Evolutionary conservation across 208 protist genomes (phyloP), one percentile per base, ranked within the genome.

Genomic region (Phytomonas sp.): DNA sequence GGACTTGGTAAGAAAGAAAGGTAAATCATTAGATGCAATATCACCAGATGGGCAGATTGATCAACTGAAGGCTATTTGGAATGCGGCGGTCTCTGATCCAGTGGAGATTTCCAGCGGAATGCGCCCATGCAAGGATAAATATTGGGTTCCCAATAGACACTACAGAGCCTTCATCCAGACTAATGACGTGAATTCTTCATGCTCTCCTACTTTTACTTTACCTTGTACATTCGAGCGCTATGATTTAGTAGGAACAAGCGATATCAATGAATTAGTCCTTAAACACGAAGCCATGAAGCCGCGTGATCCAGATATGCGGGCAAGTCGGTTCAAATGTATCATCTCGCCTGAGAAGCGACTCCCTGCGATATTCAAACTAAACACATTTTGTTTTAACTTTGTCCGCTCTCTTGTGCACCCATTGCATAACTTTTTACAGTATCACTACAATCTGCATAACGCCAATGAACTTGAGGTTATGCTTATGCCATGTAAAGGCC

Each of bases 381-480:
- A 84, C 12, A 68, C 74, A 29, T 82, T 78, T 66, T 68, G 71
- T 29, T 85, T 68, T 70, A 76, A 85, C 63, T 63, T 82, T 0
- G 80, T 80, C 34, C 72, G 73, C 29, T 66, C 74, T 1, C 69
- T 85, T 34, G 80, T 82, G 31, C 80, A 85, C 40, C 77, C 80
- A 14, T 72, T 85, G 29, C 80, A 85, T 63, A 85, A 85, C 80
- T 81, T 72, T 42, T 66, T 85, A 23, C 80, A 85, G 74, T 75
- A 68, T 34, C 76, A 82, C 34, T 70, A 79, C 66, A 49, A 71
- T 49, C 34, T 79, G 26, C 76, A 85, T 72, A 85, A 85, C 71
- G 80, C 80, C n/a, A 77, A 85, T 56, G 80, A 85, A 69, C 72
- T 85, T 45, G 77, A 82, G 69, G 63, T 85, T 31, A 81, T 85